Evolutionary conservation across 257 asterid genomes (phyloP).

Genomic region (Fraxinus pennsylvanica): DNA sequence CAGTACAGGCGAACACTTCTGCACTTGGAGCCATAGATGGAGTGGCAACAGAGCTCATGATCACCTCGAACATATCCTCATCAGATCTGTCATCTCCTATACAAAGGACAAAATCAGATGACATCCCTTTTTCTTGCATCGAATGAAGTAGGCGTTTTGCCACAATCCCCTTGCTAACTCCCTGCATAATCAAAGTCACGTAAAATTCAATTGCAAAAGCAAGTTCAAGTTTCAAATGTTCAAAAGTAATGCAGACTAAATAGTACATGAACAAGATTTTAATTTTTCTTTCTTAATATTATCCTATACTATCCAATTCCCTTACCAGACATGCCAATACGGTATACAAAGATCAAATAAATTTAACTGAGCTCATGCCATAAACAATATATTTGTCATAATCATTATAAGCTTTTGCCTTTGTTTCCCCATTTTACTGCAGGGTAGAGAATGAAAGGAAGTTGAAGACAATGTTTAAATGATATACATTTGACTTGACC

Average conservation of each 20-base stretch:
- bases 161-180: conserved; percentile 85
- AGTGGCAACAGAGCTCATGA: conserved; percentile 51
- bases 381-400: no score
- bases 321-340: not conserved
- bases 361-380: not conserved
- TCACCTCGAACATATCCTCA: conserved; percentile 89
- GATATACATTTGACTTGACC: no score
- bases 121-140: conserved; percentile 63
- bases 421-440: not conserved
- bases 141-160: conserved; percentile 65
- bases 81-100: conserved; percentile 85
- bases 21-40: conserved; percentile 76
- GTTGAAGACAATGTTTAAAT: no score
- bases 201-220: not conserved
- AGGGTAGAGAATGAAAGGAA: not conserved
- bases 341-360: not conserved
- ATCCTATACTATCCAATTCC: not conserved
- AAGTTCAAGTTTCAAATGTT: not conserved
- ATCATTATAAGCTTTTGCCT: not conserved
- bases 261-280: not conserved
- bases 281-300: not conserved
- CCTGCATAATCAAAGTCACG: conserved; percentile 38
- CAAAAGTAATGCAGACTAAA: not conserved
- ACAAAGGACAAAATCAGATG: conserved; percentile 72
- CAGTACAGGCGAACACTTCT: conserved; percentile 85